Percentiles rank a stretch among this genome's conserved stretches.
phyloP scores from a whole-genome alignment of 306 rosid species.

The Senna tora region DNA sequence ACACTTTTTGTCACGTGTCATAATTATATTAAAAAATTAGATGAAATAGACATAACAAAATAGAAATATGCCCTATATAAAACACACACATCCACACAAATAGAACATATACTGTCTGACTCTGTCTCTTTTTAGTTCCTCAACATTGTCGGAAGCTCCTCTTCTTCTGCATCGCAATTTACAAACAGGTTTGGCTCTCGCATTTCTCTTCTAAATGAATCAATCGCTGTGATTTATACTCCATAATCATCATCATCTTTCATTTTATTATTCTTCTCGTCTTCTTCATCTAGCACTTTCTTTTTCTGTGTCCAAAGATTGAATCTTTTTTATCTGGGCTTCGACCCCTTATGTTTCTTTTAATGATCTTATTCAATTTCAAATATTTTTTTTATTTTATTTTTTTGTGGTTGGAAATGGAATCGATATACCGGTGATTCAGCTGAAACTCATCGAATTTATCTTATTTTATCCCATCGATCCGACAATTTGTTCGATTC shows the following conservation, averaged over 20 bases:
- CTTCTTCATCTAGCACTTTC: neutral
- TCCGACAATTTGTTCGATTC: constrained; percentile 1
- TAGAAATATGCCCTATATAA: no score
- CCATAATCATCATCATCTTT: constrained; percentile 2
- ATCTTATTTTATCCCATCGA: neutral
- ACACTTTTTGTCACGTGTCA: no score
- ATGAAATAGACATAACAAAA: no score
- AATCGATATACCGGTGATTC: constrained; percentile 8
- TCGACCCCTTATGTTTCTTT: constrained; percentile 11
- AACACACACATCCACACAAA: no score
- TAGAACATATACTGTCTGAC: neutral
- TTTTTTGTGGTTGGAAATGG: neutral
- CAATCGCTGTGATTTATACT: constrained; percentile 8
- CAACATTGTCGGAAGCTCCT: neutral
- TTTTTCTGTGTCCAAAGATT: constrained; percentile 12
- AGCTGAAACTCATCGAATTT: neutral
- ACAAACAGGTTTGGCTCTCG: constrained; percentile 39
- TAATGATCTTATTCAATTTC: neutral
- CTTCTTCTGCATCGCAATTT: constrained; percentile 27
- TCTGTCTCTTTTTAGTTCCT: constrained; percentile 4
- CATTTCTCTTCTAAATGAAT: neutral
- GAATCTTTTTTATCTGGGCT: constrained; percentile 44
- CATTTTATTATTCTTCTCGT: constrained; percentile 35
- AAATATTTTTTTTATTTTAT: neutral
- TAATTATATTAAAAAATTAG: no score